Conservation (phyloP, 345 rosid genomes). For the Combretum micranthum region DNA sequence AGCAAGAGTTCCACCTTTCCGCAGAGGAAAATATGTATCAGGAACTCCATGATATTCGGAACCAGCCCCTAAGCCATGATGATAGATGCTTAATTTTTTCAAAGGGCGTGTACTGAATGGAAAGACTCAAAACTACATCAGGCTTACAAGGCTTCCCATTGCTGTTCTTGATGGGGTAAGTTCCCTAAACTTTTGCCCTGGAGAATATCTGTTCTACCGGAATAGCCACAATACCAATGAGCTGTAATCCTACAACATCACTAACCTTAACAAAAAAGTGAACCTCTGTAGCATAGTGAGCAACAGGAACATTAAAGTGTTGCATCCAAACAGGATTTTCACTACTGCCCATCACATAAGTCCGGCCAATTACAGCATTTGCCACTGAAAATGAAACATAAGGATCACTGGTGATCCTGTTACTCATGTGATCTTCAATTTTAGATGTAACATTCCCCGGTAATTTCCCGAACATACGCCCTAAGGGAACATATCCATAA, state of each 20-base stretch:
- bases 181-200: constrained; percentile 59
- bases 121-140: constrained; percentile 58
- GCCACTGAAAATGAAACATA: constrained; percentile 64
- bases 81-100: constrained; percentile 58
- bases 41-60: constrained; percentile 78
- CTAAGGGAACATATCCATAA: constrained; percentile 87
- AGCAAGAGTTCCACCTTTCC: constrained; percentile 73
- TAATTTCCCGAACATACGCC: constrained; percentile 48
- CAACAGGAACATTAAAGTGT: constrained; percentile 82
- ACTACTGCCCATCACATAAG: constrained; percentile 71
- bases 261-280: constrained; percentile 82
- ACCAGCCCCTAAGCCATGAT: constrained; percentile 79
- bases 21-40: constrained; percentile 87
- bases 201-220: constrained; percentile 65
- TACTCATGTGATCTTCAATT: constrained; percentile 44
- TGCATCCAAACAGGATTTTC: constrained; percentile 91
- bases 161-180: constrained; percentile 44
- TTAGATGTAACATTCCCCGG: constrained; percentile 33
- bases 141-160: constrained; percentile 77
- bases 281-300: constrained; percentile 80
- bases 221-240: constrained; percentile 73
- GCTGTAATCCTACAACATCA: constrained; percentile 81
- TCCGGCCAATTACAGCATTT: constrained; percentile 71
- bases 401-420: constrained; percentile 84
- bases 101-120: constrained; percentile 73